Evolutionary conservation across 306 rosid species (phyloP), one percentile per base, ranked within the genome.

Genomic region (Malus fusca): DNA sequence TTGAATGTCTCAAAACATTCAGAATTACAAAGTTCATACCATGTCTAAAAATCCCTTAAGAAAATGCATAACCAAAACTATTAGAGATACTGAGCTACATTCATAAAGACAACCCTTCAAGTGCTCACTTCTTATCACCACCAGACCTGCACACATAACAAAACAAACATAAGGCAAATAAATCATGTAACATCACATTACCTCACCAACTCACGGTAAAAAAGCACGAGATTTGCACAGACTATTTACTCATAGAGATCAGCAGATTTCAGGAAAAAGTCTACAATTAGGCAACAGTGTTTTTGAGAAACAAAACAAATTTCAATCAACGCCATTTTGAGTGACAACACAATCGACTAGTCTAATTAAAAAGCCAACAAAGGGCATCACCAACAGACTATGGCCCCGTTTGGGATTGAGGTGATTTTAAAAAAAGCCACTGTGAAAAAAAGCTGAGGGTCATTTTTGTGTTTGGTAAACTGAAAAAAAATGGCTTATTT

Each of bases 61-160:
- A 33, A 33, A 33, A 33, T 33, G 35, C 35, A 31, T 4, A 33
- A 33, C 35, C 35, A 35, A 64, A 66, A 66, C 70, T 37, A 40
- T 12, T 66, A 11, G 25, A 9, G 43, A 17, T 8, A 64, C 23
- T 35, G 51, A 73, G 26, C 68, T 73, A 40, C 68, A 73, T 31
- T 31, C 59, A 73, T 22, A 60, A 40, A 25, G 15, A 72, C 12
- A 43, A 6, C 25, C 8, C 69, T 26, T 61, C 0, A 58, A 26
- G 6, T 4, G 3, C 44, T 74, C 59, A 74, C 78, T 74, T 74
- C 77, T 73, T 73, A 8, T 73, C 33, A 22, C 70, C 78, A 62
- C 78, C 70, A 46, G 78, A 62, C 70, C 78, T 74, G 70, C 69
- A 26, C 23, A 25, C 4, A 64, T 64, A 8, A 2, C 58, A 26